Evolutionary conservation across 208 protist genomes (phyloP).

Genomic region (Angomonas ambiguus): DNA sequence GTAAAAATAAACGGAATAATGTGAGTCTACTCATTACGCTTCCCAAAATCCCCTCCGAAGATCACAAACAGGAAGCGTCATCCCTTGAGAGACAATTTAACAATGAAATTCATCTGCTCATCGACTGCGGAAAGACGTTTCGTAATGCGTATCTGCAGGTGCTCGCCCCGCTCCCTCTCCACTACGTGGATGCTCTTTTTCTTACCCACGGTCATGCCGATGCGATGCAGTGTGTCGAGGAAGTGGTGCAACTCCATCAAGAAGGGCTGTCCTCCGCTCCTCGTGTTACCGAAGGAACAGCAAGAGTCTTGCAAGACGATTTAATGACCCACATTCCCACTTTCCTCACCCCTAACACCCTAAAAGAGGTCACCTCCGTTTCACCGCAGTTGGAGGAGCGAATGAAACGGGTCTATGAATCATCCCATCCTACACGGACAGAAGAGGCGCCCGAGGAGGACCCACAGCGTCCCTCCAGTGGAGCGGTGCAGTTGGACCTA

Average conservation of each 20-base stretch:
- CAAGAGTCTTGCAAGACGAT: neutral
- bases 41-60: constrained; percentile 4
- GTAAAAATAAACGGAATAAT: constrained; percentile 70
- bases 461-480: neutral
- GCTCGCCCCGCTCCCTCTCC: constrained; percentile 50
- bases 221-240: constrained; percentile 77
- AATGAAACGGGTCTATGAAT: neutral
- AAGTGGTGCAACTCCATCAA: constrained; percentile 81
- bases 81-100: neutral
- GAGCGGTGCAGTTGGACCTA: neutral
- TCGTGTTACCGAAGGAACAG: constrained; percentile 14
- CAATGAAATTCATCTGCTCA: constrained; percentile 24
- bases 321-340: constrained; percentile 50
- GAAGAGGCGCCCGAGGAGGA: neutral
- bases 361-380: constrained; percentile 19
- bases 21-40: constrained; percentile 74
- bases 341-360: constrained; percentile 47
- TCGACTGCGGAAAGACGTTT: constrained; percentile 91
- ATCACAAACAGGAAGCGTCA: neutral
- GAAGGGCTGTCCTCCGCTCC: constrained; percentile 33
- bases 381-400: neutral
- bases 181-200: constrained; percentile 68
- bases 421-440: no score
- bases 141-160: constrained; percentile 85
- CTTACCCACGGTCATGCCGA: constrained; percentile 88